These are phyloP conservation scores for Xylaria curta DNA, from an alignment of 495 filamentous ascomycete genomes.

Conservation along the genomic window DNA sequence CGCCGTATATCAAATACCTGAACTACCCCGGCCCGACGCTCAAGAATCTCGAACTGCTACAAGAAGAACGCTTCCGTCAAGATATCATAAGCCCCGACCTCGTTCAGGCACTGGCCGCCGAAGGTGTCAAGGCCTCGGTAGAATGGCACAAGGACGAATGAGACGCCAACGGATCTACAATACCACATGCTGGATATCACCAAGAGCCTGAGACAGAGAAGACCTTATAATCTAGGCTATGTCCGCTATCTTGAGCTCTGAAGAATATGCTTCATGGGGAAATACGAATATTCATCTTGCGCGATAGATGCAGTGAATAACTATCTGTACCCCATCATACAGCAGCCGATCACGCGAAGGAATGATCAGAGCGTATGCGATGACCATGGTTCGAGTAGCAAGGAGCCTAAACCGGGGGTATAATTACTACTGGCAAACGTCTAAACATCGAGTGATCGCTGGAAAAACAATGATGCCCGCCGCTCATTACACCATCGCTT, in stretches of 20 bases:
- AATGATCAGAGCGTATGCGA: background rate
- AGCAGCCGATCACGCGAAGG: background rate
- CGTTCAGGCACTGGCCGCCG: constrained; percentile 65
- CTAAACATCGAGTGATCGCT: constrained; percentile 18
- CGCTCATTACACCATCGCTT: constrained; percentile 31
- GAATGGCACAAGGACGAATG: constrained; percentile 51
- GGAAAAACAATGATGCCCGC: constrained; percentile 11
- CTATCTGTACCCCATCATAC: background rate
- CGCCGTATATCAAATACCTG: constrained; percentile 83
- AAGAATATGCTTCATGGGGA: constrained; percentile 30
- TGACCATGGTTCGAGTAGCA: background rate
- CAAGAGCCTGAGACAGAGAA: background rate
- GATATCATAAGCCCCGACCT: constrained; percentile 81
- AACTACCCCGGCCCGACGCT: constrained; percentile 85
- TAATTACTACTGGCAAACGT: constrained; percentile 30
- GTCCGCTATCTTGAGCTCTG: background rate
- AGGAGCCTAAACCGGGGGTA: constrained; percentile 28
- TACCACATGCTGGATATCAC: background rate
- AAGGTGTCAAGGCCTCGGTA: constrained; percentile 58
- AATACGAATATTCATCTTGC: background rate
- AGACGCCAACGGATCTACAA: constrained; percentile 22
- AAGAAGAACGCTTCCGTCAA: constrained; percentile 80
- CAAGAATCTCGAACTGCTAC: constrained; percentile 78
- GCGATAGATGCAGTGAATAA: background rate
- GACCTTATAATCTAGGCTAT: background rate